A percentile compares a stretch with the other conserved stretches of the same genome.
Conservation (phyloP, 2,329 filamentous ascomycete genomes). For the Biscogniauxia sp. region DNA sequence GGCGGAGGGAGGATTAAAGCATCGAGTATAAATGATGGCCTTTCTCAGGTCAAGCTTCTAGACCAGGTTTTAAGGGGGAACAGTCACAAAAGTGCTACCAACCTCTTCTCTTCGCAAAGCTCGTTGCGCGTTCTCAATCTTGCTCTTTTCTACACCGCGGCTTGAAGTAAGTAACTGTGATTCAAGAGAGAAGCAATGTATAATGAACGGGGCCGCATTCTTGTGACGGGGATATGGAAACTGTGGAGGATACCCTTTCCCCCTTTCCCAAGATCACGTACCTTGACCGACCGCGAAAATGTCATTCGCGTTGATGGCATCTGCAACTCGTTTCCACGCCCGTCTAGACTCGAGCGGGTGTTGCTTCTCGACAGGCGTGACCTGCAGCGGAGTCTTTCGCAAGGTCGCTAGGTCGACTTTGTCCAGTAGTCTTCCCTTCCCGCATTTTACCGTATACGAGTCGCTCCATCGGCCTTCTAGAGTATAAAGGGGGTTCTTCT, state of each 20-base stretch:
- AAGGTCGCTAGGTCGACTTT: constrained; percentile 58
- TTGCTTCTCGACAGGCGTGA: constrained; percentile 74
- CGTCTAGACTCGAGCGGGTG: constrained; percentile 83
- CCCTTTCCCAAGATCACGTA: background rate
- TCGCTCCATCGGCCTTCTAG: constrained; percentile 89
- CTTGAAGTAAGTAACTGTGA: background rate
- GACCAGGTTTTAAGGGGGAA: background rate
- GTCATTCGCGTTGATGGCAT: constrained; percentile 75
- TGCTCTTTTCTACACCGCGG: constrained; percentile 66
- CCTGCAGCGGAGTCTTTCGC: constrained; percentile 63
- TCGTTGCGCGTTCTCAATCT: constrained; percentile 86
- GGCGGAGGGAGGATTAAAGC: background rate
- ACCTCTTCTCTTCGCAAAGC: constrained; percentile 23
- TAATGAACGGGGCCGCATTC: background rate
- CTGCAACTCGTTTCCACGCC: constrained; percentile 84
- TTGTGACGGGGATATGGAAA: background rate
- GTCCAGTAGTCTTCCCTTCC: constrained; percentile 55
- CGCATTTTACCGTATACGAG: constrained; percentile 71
- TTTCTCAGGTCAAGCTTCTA: background rate
- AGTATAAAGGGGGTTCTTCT: constrained; percentile 76
- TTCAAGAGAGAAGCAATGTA: background rate
- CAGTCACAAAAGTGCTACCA: background rate
- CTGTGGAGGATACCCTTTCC: background rate
- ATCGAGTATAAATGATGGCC: background rate
- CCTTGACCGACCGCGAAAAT: constrained; percentile 69